Conservation (phyloP, 2,329 filamentous ascomycete genomes). For the Zymoseptoria crescenta region DNA sequence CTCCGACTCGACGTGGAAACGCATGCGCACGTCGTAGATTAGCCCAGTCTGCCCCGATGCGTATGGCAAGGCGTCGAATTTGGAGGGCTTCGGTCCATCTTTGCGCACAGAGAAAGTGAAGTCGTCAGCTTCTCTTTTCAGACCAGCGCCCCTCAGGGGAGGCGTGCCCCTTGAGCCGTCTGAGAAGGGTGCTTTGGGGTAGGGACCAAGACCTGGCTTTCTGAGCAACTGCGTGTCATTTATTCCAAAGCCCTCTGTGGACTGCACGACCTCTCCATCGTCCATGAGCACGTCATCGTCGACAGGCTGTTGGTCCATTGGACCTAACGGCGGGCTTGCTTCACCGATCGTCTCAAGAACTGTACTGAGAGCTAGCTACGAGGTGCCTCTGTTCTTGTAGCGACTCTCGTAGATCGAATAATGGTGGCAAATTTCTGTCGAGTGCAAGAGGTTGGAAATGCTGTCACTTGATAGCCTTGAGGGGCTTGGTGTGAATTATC, state of each 20-base stretch:
- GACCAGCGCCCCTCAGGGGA: conserved; percentile 18
- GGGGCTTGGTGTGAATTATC: background rate
- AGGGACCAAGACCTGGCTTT: background rate
- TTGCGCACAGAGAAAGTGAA: conserved; percentile 14
- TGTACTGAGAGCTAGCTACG: too few relatives aligned
- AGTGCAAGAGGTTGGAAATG: too few relatives aligned
- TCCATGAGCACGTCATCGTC: conserved; percentile 16
- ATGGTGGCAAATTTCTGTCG: too few relatives aligned
- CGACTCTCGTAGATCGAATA: too few relatives aligned
- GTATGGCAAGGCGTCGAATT: conserved; percentile 32
- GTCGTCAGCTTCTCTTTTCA: conserved; percentile 14
- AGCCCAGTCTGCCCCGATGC: conserved; percentile 36
- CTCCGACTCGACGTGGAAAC: conserved; percentile 73
- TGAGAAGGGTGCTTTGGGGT: background rate
- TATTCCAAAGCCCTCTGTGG: background rate
- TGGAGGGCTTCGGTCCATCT: conserved; percentile 25
- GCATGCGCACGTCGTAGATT: conserved; percentile 87
- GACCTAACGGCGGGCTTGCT: background rate
- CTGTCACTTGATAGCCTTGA: too few relatives aligned
- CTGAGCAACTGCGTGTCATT: background rate
- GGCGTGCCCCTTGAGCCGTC: conserved; percentile 6
- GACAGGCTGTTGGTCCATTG: background rate
- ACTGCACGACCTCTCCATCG: conserved; percentile 11
- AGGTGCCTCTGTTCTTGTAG: too few relatives aligned
- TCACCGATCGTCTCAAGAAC: too few relatives aligned